A percentile compares a stretch with the other conserved stretches of the same genome.
Conservation (phyloP, 164 flowering plant species). For the Liquidambar formosana region DNA sequence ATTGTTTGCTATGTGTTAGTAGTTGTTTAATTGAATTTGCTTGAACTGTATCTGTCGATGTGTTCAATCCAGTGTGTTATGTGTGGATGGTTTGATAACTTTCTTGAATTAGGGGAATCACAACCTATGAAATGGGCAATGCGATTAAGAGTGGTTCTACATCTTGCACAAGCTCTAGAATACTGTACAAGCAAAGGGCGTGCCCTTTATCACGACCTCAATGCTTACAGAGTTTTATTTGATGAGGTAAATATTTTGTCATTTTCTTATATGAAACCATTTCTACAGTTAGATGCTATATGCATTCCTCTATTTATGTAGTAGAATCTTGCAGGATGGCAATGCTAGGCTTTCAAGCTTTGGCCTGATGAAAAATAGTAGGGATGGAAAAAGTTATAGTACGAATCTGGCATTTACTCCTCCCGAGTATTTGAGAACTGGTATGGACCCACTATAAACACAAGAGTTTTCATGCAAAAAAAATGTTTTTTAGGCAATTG, state of each 20-base stretch:
- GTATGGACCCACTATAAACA: slow-evolving; percentile 22
- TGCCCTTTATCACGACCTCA: slow-evolving; percentile 65
- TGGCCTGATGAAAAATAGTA: slow-evolving; percentile 70
- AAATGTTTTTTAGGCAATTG: background rate
- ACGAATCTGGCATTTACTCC: slow-evolving; percentile 73
- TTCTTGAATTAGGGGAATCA: slow-evolving; percentile 48
- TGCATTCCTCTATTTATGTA: slow-evolving; percentile 13
- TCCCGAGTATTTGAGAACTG: slow-evolving; percentile 67
- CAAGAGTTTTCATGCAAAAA: background rate
- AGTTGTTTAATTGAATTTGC: background rate
- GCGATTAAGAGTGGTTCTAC: slow-evolving; percentile 59
- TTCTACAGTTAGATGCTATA: background rate
- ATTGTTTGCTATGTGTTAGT: too few species aligned
- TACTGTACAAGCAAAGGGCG: slow-evolving; percentile 64
- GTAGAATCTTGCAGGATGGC: slow-evolving; percentile 43
- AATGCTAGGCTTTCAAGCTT: slow-evolving; percentile 67
- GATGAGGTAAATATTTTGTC: slow-evolving; percentile 44
- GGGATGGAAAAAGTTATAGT: slow-evolving; percentile 72
- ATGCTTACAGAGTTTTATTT: slow-evolving; percentile 64
- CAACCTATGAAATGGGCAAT: slow-evolving; percentile 72
- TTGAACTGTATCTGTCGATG: background rate
- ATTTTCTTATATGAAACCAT: background rate
- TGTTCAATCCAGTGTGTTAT: too few species aligned
- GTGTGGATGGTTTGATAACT: background rate
- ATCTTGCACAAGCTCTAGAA: slow-evolving; percentile 61